Base-by-base conservation (phyloP, 2,329 filamentous ascomycete genomes). In the Ophiognomonia clavigignenti-juglandacearum region DNA sequence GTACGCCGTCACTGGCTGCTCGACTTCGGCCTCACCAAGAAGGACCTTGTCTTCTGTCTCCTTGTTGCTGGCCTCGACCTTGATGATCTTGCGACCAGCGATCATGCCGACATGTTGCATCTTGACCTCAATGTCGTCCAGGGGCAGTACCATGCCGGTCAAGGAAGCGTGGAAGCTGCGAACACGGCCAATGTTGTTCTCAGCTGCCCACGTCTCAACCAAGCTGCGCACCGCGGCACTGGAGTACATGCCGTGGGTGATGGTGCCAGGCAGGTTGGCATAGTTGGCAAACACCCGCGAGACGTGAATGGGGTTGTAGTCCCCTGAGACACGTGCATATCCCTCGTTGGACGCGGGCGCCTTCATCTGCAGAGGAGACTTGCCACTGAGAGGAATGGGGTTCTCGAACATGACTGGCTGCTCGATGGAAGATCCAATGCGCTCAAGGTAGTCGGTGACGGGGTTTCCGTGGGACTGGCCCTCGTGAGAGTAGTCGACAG, bases 241-340 rank as follows among this genome's bases (percentile, higher is more conserved):
- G 2, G 92, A 95, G 77, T 97, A 98, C 93, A 98, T 98, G 64
- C 93, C 93, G 64, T 98, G 93, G 1, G 93, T 98, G 62, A 98
- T 98, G 37, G 93, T 98, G 41, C 93, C 95, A 1, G 91, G 91
- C 14, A 98, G 78, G 65, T 91, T 93, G 64, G 93, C 95, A 61
- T 97, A 98, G 70, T 83, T 89, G 26, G 93, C 88, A 71, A 98
- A 98, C 46, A 96, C 89, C 47, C 93, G 86, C 11, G 93, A 96
- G 37, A 98, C 93, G 75, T 98, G 93, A 53, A 98, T 98, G 20
- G 93, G 93, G 70, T 98, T 98, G 79, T 90, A 98, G 66, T 98
- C 93, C 39, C 93, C 93, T 43, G 95, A 98, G 16, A 98, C 93
- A 56, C 90, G 88, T 53, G 93, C 95, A 61, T 98, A 98, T 24